Conservation (phyloP, 169 alveolate genomes). For the Fabrea salina region DNA sequence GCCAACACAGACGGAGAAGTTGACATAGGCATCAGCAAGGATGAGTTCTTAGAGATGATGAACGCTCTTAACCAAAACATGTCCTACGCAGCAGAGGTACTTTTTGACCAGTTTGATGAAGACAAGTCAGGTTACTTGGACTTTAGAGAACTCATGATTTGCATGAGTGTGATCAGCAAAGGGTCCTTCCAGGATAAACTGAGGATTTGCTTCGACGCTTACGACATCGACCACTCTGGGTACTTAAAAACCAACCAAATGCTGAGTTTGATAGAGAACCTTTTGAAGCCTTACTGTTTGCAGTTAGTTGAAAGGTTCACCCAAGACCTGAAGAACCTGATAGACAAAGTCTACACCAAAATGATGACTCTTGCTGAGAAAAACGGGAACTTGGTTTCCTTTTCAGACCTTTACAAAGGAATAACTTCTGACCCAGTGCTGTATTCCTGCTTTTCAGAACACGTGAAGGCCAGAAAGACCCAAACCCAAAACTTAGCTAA, state of each 20-base stretch:
- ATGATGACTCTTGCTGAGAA: conserved; percentile 15
- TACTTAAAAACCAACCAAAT: conserved; percentile 1
- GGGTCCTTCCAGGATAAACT: conserved; percentile 26
- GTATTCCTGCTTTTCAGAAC: background rate
- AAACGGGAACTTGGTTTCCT: background rate
- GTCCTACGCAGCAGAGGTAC: background rate
- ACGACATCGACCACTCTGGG: conserved; percentile 31
- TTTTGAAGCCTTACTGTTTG: background rate
- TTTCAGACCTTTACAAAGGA: background rate
- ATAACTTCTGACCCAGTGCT: background rate
- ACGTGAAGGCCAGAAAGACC: background rate
- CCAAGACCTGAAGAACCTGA: background rate
- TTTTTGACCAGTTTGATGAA: conserved; percentile 31
- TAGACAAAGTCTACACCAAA: background rate
- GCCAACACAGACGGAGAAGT: background rate
- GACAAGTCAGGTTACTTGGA: conserved; percentile 31
- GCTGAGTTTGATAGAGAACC: background rate
- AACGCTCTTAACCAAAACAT: background rate
- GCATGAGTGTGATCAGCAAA: background rate
- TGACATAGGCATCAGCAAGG: background rate
- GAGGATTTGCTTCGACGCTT: conserved; percentile 21
- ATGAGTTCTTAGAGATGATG: conserved; percentile 8
- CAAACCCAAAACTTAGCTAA: too few species aligned
- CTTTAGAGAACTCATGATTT: conserved; percentile 29
- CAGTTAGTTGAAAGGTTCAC: background rate